A percentile compares a stretch with the other conserved stretches of the same genome.
These are phyloP conservation scores for Pythium dissimile DNA, from an alignment of 352 stramenopile genomes.

Conservation along the genomic window DNA sequence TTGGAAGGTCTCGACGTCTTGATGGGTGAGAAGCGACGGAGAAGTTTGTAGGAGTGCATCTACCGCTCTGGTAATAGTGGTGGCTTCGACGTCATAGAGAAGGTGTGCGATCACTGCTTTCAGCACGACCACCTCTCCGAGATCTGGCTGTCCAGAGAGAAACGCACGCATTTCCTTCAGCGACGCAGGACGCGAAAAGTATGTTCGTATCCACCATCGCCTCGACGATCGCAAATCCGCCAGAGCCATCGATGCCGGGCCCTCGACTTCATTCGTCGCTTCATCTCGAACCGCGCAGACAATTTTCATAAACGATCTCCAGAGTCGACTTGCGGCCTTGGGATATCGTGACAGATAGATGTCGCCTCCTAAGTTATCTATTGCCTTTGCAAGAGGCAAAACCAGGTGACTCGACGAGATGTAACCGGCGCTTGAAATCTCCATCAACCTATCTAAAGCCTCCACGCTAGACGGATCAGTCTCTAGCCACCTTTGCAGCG, in stretches of 20 bases:
- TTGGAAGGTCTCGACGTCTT: constrained; percentile 12
- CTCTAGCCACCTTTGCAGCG: constrained; percentile 43
- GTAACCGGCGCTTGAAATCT: constrained; percentile 34
- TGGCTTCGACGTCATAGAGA: constrained; percentile 29
- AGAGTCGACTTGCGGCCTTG: constrained; percentile 32
- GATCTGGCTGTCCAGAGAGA: constrained; percentile 16
- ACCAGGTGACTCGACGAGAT: constrained; percentile 37
- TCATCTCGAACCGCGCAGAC: constrained; percentile 26
- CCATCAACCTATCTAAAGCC: constrained; percentile 50
- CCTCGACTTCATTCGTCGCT: neutral
- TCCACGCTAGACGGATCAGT: constrained; percentile 45
- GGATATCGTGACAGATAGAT: constrained; percentile 40
- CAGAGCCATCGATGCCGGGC: neutral
- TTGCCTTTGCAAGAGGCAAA: constrained; percentile 32
- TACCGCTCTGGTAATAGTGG: constrained; percentile 26
- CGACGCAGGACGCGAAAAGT: constrained; percentile 39
- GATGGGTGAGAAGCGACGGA: constrained; percentile 18
- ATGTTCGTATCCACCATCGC: constrained; percentile 63
- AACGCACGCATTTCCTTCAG: constrained; percentile 28
- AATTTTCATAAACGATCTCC: constrained; percentile 50
- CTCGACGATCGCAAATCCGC: constrained; percentile 2
- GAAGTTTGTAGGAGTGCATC: constrained; percentile 20
- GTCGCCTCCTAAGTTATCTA: constrained; percentile 61
- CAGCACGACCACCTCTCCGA: constrained; percentile 44
- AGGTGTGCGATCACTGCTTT: constrained; percentile 38